phyloP scores from a whole-genome alignment of 1,139 yeast species.

The Saccharomyces hybrid region DNA sequence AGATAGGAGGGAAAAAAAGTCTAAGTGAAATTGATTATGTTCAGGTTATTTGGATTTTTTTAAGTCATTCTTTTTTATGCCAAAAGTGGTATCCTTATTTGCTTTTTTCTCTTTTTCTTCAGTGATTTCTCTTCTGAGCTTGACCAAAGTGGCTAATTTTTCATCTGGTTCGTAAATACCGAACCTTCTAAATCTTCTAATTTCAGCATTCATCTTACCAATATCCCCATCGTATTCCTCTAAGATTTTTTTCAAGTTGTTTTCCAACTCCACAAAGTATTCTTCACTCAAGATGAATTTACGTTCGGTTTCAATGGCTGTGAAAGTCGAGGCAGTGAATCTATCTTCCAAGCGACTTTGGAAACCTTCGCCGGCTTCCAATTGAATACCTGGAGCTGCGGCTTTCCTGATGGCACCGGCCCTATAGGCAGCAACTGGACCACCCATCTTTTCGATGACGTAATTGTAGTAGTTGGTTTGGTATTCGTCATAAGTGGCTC shows the following conservation, averaged over 20 bases:
- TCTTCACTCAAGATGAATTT: slow-evolving; percentile 47
- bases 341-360: slow-evolving; percentile 45
- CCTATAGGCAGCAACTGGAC: slow-evolving; percentile 70
- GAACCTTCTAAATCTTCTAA: slow-evolving; percentile 45
- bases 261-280: slow-evolving; percentile 45
- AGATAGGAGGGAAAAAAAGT: neutral
- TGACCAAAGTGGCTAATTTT: slow-evolving; percentile 34
- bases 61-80: neutral
- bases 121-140: slow-evolving; percentile 27
- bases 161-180: slow-evolving; percentile 51
- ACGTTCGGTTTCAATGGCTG: slow-evolving; percentile 29
- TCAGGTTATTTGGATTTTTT: neutral
- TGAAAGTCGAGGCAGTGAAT: slow-evolving; percentile 28
- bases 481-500: slow-evolving; percentile 64
- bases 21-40: neutral
- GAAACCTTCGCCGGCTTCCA: slow-evolving; percentile 78
- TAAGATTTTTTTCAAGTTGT: slow-evolving; percentile 35
- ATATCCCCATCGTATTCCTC: slow-evolving; percentile 26
- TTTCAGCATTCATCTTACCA: slow-evolving; percentile 31
- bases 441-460: slow-evolving; percentile 64
- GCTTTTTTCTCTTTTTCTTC: slow-evolving; percentile 5
- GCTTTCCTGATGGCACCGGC: slow-evolving; percentile 60
- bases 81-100: slow-evolving; percentile 5
- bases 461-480: slow-evolving; percentile 60
- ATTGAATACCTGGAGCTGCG: slow-evolving; percentile 51